A percentile compares a stretch with the other conserved stretches of the same genome.
These are phyloP conservation scores for Naematelia aurantialba DNA, from an alignment of 768 basidiomycete species.

Conservation along the genomic window DNA sequence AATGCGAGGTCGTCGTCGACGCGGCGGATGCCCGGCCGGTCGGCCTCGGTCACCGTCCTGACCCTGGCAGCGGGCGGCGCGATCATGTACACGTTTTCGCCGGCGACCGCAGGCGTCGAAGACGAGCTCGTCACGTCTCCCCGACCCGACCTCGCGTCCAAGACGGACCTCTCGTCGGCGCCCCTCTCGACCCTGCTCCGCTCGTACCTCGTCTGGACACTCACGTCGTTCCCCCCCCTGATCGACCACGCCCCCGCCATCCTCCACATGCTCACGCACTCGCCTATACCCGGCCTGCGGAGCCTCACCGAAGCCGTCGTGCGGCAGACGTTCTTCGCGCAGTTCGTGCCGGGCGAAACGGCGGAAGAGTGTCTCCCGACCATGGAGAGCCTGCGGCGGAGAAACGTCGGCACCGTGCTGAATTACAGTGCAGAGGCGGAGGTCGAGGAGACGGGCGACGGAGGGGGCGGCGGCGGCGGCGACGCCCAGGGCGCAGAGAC, in stretches of 20 bases:
- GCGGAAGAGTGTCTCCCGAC: constrained; percentile 65
- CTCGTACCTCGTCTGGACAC: constrained; percentile 74
- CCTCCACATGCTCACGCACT: constrained; percentile 59
- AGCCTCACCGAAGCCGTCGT: constrained; percentile 67
- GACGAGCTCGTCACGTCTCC: no score
- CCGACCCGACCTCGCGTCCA: no score
- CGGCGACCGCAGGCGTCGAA: no score
- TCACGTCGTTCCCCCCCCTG: constrained; percentile 70
- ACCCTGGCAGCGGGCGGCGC: no score
- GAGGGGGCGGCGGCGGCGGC: not conserved
- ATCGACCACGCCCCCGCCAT: constrained; percentile 72
- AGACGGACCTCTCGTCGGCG: no score
- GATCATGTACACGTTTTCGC: no score
- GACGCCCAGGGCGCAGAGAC: not conserved
- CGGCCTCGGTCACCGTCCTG: no score
- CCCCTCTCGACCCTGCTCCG: constrained; percentile 55
- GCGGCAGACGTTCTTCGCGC: constrained; percentile 76
- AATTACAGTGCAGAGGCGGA: constrained; percentile 85
- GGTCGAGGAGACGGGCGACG: constrained; percentile 29
- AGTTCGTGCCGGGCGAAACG: constrained; percentile 88
- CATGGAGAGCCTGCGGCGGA: constrained; percentile 60
- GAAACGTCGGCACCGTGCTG: constrained; percentile 72
- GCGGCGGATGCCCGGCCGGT: no score
- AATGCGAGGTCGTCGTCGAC: no score
- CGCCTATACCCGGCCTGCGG: constrained; percentile 57